Evolutionary conservation across 768 basidiomycete species (phyloP).

Genomic region (Artomyces pyxidatus): DNA sequence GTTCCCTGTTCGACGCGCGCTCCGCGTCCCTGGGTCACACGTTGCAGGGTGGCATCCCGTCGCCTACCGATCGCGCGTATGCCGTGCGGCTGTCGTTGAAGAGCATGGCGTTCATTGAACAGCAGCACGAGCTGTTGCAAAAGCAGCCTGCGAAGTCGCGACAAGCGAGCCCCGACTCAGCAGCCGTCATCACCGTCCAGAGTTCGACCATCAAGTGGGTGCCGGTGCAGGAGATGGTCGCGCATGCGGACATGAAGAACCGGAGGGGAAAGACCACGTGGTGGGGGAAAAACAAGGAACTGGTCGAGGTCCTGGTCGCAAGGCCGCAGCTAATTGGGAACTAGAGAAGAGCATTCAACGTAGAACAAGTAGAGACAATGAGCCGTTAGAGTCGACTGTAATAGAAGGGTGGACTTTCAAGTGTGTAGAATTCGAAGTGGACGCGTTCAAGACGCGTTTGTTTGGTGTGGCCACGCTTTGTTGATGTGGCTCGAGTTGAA

Average conservation of each 20-base stretch:
- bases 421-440: not conserved
- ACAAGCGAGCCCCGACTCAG: conserved; percentile 54
- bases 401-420: not conserved
- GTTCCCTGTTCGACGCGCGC: conserved; percentile 83
- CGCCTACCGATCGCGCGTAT: conserved; percentile 87
- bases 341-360: not conserved
- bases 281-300: conserved; percentile 65
- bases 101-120: conserved; percentile 92
- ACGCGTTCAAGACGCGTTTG: not conserved
- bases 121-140: conserved; percentile 54
- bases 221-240: conserved; percentile 74
- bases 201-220: conserved; percentile 76
- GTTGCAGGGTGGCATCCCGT: conserved; percentile 91
- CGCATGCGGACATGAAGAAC: conserved; percentile 86
- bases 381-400: not conserved
- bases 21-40: conserved; percentile 97
- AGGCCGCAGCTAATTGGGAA: conserved; percentile 43
- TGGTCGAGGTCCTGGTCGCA: conserved; percentile 71
- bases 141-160: conserved; percentile 44
- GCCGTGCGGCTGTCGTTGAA: conserved; percentile 85
- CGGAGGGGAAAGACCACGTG: conserved; percentile 70
- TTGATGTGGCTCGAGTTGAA: not conserved
- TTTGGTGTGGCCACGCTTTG: not conserved
- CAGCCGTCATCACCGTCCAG: conserved; percentile 90
- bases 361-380: not conserved